These are phyloP conservation scores for Phanerodontia chrysosporium DNA, from an alignment of 768 basidiomycete genomes.

Conservation along the genomic window DNA sequence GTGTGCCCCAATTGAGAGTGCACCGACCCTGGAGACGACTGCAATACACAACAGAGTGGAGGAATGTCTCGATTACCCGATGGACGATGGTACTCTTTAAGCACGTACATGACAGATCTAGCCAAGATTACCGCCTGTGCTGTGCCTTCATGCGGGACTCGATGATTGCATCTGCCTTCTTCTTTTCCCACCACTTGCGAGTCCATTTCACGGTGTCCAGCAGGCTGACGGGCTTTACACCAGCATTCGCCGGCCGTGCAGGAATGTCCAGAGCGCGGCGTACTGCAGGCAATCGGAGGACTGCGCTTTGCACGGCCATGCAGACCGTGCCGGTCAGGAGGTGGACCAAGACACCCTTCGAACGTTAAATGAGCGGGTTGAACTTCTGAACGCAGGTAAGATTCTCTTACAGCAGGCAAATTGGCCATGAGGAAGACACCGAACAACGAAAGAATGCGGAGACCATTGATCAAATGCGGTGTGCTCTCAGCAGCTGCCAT, in stretches of 20 bases:
- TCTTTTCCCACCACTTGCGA: conserved; percentile 8
- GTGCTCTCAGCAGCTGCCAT: conserved; percentile 43
- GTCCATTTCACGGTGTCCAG: conserved; percentile 17
- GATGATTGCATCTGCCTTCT: background rate
- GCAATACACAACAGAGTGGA: no score
- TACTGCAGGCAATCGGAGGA: conserved; percentile 40
- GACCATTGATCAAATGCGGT: conserved; percentile 64
- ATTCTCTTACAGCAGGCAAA: conserved; percentile 65
- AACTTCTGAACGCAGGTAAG: background rate
- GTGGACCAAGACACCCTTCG: conserved; percentile 56
- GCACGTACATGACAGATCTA: background rate
- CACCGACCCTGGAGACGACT: background rate
- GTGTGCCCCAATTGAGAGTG: background rate
- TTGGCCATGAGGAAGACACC: conserved; percentile 47
- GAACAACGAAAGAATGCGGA: conserved; percentile 54
- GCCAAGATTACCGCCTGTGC: background rate
- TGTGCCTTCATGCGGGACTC: background rate
- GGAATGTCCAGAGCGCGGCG: conserved; percentile 37
- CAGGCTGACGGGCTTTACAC: conserved; percentile 25
- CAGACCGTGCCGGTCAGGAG: conserved; percentile 46
- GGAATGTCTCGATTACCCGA: background rate
- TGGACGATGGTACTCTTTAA: background rate
- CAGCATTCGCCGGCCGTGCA: conserved; percentile 12
- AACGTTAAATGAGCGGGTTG: background rate
- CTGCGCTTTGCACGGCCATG: conserved; percentile 42